Base-by-base conservation (phyloP, 345 rosid species). In the Psidium guajava region DNA sequence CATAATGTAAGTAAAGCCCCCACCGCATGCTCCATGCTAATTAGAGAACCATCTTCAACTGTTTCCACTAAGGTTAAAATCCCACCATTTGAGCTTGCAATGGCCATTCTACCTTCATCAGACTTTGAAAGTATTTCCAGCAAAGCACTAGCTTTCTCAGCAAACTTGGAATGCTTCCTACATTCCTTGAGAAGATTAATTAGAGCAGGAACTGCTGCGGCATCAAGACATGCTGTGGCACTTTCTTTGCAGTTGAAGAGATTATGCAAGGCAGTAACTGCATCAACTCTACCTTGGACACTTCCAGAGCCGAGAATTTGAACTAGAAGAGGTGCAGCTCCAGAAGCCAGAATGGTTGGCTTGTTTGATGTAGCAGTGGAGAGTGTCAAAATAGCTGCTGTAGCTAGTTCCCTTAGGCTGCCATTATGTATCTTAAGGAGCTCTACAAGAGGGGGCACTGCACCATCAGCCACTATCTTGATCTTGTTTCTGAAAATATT, bases 201-300 rank as follows among this genome's bases (percentile, higher is more conserved):
- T 59, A 95, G 94, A 47, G 98, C 94, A 32, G 92, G 85, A 82
- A 94, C 95, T 2, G 95, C 95, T 84, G 88, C 88, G 24, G 93
- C 93, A 87, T 94, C 90, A 25, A 94, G 83, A 77, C 93, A 83
- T 8, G 92, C 89, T 87, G 82, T 57, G 13, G 88, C 85, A 88
- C 88, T 88, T 83, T 92, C 94, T 47, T 88, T 85, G 86, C 93
- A 92, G 56, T 93, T 88, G 3, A 93, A 95, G 82, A 95, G 92
- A 86, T 95, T 93, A 86, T 95, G 93, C 40, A 95, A 88, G 15
- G 95, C 94, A 13, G 96, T 94, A 69, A 95, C 98, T 22, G 96
- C 95, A 84, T 95, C 96, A 25, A 94, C 96, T 89, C 88, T 94
- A 75, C 96, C 96, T 87, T 95, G 98, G 75, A 93, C 93, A 82